These are phyloP conservation scores for Funneliformis geosporum DNA, from an alignment of 192 early-diverging fungal genomes.

Conservation along the genomic window DNA sequence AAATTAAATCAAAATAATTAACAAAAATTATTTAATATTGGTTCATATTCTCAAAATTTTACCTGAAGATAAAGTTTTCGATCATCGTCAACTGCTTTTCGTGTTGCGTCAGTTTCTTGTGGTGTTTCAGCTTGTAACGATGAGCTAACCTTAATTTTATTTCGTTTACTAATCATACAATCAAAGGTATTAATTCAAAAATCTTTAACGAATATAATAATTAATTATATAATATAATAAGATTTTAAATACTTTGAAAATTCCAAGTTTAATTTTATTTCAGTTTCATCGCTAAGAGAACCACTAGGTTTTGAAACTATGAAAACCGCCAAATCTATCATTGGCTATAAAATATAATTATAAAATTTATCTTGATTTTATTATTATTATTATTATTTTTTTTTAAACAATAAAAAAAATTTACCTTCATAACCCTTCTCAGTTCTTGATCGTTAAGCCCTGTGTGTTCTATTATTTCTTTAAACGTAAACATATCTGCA, in stretches of 20 bases:
- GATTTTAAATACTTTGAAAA: conserved; percentile 56
- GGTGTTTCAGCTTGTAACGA: conserved; percentile 60
- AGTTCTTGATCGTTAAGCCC: conserved; percentile 58
- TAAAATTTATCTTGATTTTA: background rate
- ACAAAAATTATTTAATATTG: conserved; percentile 16
- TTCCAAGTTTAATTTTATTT: conserved; percentile 45
- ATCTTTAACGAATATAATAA: background rate
- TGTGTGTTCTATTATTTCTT: conserved; percentile 59
- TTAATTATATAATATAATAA: too few species aligned
- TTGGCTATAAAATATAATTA: conserved; percentile 39
- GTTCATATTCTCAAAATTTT: background rate
- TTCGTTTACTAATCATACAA: conserved; percentile 64
- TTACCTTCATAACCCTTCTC: conserved; percentile 51
- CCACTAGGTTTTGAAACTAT: conserved; percentile 29
- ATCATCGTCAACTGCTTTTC: conserved; percentile 76
- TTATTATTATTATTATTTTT: background rate
- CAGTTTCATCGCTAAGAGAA: conserved; percentile 21
- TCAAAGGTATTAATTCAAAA: conserved; percentile 9
- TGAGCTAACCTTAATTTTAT: conserved; percentile 74
- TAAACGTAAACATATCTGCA: conserved; percentile 42
- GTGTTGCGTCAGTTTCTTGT: conserved; percentile 60
- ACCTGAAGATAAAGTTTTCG: conserved; percentile 73
- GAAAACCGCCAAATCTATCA: conserved; percentile 58
- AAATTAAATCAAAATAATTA: conserved; percentile 61
- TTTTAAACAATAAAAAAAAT: background rate